Percentiles rank a stretch among this genome's conserved stretches.
Conservation (phyloP, 1,284 basidiomycete species). For the Leccinum glutinopallens region DNA sequence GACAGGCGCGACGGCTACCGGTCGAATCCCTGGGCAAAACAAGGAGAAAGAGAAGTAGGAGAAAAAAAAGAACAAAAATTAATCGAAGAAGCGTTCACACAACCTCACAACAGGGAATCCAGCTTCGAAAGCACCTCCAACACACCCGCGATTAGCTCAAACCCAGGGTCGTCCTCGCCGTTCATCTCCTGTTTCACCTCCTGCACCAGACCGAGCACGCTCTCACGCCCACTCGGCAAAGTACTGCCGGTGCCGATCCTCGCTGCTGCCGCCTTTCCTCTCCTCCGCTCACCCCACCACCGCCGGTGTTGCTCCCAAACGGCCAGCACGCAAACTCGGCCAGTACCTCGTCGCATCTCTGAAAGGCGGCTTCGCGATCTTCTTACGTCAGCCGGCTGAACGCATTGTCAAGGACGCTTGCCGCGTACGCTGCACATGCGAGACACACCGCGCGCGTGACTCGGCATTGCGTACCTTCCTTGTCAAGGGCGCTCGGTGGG, state of each 20-base stretch:
- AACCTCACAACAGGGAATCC: constrained; percentile 70
- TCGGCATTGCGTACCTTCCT: constrained; percentile 79
- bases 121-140: constrained; percentile 88
- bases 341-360: constrained; percentile 52
- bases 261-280: too few species aligned
- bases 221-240: too few species aligned
- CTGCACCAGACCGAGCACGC: constrained; percentile 75
- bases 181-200: constrained; percentile 78
- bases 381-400: constrained; percentile 87
- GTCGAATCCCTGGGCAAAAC: constrained; percentile 3
- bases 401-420: constrained; percentile 93
- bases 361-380: constrained; percentile 88
- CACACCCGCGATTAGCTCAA: constrained; percentile 89
- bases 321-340: constrained; percentile 91
- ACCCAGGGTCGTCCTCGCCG: constrained; percentile 74
- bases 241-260: too few species aligned
- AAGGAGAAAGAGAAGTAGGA: constrained; percentile 4
- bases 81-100: neutral
- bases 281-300: constrained; percentile 26
- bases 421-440: constrained; percentile 88
- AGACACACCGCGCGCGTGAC: constrained; percentile 80
- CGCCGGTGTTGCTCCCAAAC: constrained; percentile 58
- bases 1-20: neutral
- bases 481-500: constrained; percentile 62
- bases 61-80: neutral